Percentiles rank a stretch among this genome's conserved stretches.
Conservation (phyloP, 768 basidiomycete species). For the Hirschioporus abietinus region DNA sequence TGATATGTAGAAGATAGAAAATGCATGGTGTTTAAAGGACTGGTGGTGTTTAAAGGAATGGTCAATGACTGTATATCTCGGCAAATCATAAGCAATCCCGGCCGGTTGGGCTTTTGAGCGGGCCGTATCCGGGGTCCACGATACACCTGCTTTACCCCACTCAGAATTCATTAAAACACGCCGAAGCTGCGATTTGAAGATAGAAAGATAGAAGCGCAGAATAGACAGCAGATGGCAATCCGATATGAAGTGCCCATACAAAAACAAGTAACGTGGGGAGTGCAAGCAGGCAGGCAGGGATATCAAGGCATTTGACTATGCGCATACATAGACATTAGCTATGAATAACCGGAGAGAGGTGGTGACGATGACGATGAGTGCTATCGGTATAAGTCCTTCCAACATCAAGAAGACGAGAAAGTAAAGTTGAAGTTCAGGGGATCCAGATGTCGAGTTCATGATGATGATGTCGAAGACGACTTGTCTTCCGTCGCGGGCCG, state of each 20-base stretch:
- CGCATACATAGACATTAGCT: not conserved
- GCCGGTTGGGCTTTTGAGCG: not conserved
- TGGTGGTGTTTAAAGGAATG: not conserved
- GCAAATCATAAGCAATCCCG: too few species aligned
- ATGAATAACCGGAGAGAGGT: not conserved
- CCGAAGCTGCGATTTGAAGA: not conserved
- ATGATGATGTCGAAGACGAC: conserved; percentile 2
- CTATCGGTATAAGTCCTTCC: not conserved
- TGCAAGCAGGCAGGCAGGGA: conserved; percentile 9
- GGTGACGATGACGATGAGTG: conserved; percentile 8
- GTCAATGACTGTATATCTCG: too few species aligned
- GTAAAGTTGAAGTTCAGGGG: not conserved
- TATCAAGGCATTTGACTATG: not conserved
- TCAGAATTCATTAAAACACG: not conserved
- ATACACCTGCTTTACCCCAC: not conserved
- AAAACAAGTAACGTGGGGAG: not conserved
- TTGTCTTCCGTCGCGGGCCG: not conserved
- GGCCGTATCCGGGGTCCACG: not conserved
- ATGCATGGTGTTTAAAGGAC: too few species aligned
- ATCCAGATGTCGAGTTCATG: conserved; percentile 7
- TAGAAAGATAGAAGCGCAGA: conserved; percentile 1
- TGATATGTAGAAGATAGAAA: too few species aligned
- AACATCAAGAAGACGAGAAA: not conserved
- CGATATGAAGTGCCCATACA: not conserved
- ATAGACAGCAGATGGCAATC: not conserved